Evolutionary conservation across 345 rosid genomes (phyloP), one percentile per base, ranked within the genome.

Genomic region (Lepidium didymum): DNA sequence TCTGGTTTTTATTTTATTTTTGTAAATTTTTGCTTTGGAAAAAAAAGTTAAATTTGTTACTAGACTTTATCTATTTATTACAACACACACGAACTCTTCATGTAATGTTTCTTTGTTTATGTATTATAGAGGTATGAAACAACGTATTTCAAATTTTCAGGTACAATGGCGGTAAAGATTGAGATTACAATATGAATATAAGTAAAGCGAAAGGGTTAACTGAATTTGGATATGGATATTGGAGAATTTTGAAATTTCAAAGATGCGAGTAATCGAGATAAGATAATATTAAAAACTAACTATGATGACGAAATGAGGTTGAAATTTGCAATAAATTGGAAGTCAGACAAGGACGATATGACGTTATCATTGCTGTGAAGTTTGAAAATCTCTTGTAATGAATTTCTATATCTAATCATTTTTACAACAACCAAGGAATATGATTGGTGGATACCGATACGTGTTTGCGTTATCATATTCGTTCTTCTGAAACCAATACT

Each of bases 391-490:
- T 57, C 61, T 67, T 67, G 68, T 60, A 25, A 74, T 67, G 68
- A 29, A 5, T 53, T 74, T 38, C 52, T 19, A 31, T 42, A 34
- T 27, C 64, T 75, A 75, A 68, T 75, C 78, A 61, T 54, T 75
- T 60, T 54, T 36, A 7, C 67, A 51, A 61, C 64, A 53, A 21
- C 42, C 33, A 44, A 11, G 57, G 69, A 47, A 46, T 68, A 61
- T 68, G 54, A 75, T 75, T 75, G 73, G 73, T 23, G 21, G n/a
- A 52, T 21, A 34, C 50, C 36, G 68, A 60, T 67, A 60, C 77
- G 72, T 67, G 78, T 62, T 53, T 68, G 49, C 74, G 78, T 75
- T 69, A 75, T 68, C 74, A 75, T 68, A 75, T 75, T 75, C 78
- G 74, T 29, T 68, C 56, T 46, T 67, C 64, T 67, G 59, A 61